phyloP scores from a whole-genome alignment of 805 yeast species.

The Ascoidea rubescens region DNA sequence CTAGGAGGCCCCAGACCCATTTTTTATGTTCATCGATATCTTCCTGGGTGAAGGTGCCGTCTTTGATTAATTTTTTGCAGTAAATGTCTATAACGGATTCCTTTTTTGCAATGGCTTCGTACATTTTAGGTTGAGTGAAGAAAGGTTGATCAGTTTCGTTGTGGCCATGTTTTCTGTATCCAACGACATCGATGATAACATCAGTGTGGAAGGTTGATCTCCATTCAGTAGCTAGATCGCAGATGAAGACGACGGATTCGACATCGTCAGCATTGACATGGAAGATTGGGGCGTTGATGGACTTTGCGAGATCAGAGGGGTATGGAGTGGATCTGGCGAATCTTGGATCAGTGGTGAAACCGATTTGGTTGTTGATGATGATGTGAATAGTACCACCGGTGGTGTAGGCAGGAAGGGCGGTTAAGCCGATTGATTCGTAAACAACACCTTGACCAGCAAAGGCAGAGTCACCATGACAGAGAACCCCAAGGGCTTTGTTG shows the following conservation, averaged over 20 bases:
- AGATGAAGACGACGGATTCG: conserved; percentile 82
- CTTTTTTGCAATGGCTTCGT: conserved; percentile 80
- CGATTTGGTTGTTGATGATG: conserved; percentile 95
- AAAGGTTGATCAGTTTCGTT: conserved; percentile 99
- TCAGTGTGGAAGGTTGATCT: conserved; percentile 94
- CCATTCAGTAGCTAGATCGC: conserved; percentile 97
- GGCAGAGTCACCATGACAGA: conserved; percentile 98
- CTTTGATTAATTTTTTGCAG: conserved; percentile 62
- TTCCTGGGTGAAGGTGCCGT: conserved; percentile 78
- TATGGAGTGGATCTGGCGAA: conserved; percentile 95
- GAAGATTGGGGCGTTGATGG: conserved; percentile 96
- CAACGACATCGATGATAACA: conserved; percentile 91
- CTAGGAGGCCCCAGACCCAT: conserved; percentile 95
- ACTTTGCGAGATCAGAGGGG: conserved; percentile 94
- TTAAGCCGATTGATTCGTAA: conserved; percentile 95
- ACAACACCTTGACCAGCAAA: conserved; percentile 99
- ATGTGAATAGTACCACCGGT: conserved; percentile 98
- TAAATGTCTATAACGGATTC: conserved; percentile 80
- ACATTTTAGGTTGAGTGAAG: conserved; percentile 98
- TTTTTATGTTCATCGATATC: conserved; percentile 93
- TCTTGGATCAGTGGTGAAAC: conserved; percentile 98
- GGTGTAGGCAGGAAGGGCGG: conserved; percentile 83
- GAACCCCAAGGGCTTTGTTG: conserved; percentile 80
- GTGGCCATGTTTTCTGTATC: conserved; percentile 98
- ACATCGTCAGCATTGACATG: conserved; percentile 98